A percentile compares a stretch with the other conserved stretches of the same genome.
phyloP scores from a whole-genome alignment of 2,329 filamentous ascomycete genomes.

The Aspergillus aculeatinus region DNA sequence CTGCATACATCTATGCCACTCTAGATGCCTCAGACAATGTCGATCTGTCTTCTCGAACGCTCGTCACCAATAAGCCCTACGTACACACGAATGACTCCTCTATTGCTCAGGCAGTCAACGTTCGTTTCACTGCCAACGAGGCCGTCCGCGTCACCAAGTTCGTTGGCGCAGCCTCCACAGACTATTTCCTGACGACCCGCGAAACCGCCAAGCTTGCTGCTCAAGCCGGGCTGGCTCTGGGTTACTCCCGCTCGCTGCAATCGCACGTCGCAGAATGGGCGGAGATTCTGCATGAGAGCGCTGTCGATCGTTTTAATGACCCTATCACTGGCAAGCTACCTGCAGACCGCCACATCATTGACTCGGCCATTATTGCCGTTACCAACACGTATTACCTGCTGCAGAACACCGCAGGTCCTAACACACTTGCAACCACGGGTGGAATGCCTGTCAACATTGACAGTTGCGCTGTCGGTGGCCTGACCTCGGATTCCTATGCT shows the following conservation, averaged over 20 bases:
- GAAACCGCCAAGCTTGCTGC: slow-evolving; percentile 57
- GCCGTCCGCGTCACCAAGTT: slow-evolving; percentile 63
- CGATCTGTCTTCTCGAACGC: slow-evolving; percentile 43
- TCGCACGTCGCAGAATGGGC: slow-evolving; percentile 65
- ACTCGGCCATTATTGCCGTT: slow-evolving; percentile 51
- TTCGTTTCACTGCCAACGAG: slow-evolving; percentile 54
- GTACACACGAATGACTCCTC: slow-evolving; percentile 61
- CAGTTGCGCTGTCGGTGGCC: slow-evolving; percentile 67
- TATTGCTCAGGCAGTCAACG: slow-evolving; percentile 60
- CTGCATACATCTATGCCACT: slow-evolving; percentile 57
- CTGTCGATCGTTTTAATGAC: slow-evolving; percentile 63
- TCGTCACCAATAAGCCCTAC: slow-evolving; percentile 49
- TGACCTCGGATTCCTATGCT: slow-evolving; percentile 66
- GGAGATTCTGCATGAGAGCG: slow-evolving; percentile 58
- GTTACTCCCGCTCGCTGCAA: slow-evolving; percentile 55
- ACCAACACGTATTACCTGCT: slow-evolving; percentile 50
- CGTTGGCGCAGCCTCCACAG: slow-evolving; percentile 66
- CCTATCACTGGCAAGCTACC: slow-evolving; percentile 59
- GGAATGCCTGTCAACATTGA: slow-evolving; percentile 57
- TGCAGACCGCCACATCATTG: slow-evolving; percentile 55
- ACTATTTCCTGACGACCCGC: slow-evolving; percentile 63
- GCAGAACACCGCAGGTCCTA: slow-evolving; percentile 53
- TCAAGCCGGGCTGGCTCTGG: slow-evolving; percentile 49
- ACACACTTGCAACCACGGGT: slow-evolving; percentile 52
- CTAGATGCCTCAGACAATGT: slow-evolving; percentile 42